These are phyloP conservation scores for Silene coronaria DNA, from an alignment of 179 eudicot species.

Conservation along the genomic window DNA sequence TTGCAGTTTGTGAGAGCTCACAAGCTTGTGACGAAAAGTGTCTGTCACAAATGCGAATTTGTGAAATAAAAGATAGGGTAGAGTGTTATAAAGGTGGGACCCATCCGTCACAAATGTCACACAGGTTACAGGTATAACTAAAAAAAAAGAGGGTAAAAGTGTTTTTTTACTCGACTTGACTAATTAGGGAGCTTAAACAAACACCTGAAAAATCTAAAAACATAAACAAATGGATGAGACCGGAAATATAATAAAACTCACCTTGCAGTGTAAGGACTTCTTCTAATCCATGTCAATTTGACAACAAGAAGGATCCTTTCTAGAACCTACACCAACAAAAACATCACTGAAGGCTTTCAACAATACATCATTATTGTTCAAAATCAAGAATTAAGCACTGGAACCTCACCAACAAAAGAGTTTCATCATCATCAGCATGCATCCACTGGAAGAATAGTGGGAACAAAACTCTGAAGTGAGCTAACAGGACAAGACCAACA, in stretches of 20 bases:
- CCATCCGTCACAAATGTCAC: no score
- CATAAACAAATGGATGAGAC: not conserved
- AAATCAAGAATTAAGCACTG: not conserved
- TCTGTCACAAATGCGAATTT: no score
- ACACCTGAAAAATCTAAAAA: no score
- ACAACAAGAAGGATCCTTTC: slow-evolving; percentile 47
- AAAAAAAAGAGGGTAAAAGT: no score
- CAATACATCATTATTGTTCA: not conserved
- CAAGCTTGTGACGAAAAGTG: no score
- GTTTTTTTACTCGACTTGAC: no score
- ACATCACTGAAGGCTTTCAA: not conserved
- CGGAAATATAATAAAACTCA: slow-evolving; percentile 8
- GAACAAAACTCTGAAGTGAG: slow-evolving; percentile 81
- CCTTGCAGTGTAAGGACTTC: slow-evolving; percentile 48
- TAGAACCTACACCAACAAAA: slow-evolving; percentile 47
- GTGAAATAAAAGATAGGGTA: no score
- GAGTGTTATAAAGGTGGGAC: no score
- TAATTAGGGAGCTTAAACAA: no score
- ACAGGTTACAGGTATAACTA: no score
- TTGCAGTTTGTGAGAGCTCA: no score
- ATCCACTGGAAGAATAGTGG: slow-evolving; percentile 94
- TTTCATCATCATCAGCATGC: slow-evolving; percentile 92
- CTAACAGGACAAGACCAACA: slow-evolving; percentile 69
- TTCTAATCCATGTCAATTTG: slow-evolving; percentile 89
- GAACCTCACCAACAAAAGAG: slow-evolving; percentile 64